Base-by-base conservation (phyloP, 345 rosid genomes). In the Abelmoschus esculentus region DNA sequence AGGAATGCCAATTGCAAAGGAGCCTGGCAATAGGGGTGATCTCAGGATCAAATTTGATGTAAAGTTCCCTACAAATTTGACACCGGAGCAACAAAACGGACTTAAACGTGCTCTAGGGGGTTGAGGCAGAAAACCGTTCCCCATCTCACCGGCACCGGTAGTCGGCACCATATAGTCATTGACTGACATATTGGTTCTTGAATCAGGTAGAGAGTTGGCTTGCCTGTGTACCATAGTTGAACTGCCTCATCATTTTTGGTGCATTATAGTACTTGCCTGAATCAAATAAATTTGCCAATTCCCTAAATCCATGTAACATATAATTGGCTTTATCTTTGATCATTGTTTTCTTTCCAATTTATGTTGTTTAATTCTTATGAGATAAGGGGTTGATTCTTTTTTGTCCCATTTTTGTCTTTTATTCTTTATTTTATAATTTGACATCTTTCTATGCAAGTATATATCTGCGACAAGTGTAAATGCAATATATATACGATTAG, bases 1-100 rank as follows among this genome's bases (percentile, higher is more conserved):
- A 79, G 99, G 99, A 13, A 95, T 95, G 99, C 97, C 99, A 1
- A 83, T 88, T 19, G 85, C 89, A 31, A 95, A 81, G 75, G 99
- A 95, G 66, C 89, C 86, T 0, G 86, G 96, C 15, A 84, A 83
- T 66, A 80, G 84, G 71, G 99, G 99, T 0, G 89, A 88, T 76
- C 74, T 91, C 6, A 87, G 75, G 80, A 87, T 95, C 77, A 88
- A 76, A 73, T 95, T 95, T 11, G 96, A 95, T 61, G 99, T 95
- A 28, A 84, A 87, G 83, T 95, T 95, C 70, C 99, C 99, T 0
- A 74, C 86, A 56, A 81, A 76, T 47, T 74, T 95, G 82, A 88
- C 89, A 12, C 70, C 73, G 0, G 97, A 90, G 53, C 99, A 95
- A 69, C 87, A 83, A 73, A 79, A 88, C 1, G 93, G 89, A 55